These are phyloP conservation scores for Phytophthora fragariae DNA, from an alignment of 352 stramenopile genomes.

Conservation along the genomic window DNA sequence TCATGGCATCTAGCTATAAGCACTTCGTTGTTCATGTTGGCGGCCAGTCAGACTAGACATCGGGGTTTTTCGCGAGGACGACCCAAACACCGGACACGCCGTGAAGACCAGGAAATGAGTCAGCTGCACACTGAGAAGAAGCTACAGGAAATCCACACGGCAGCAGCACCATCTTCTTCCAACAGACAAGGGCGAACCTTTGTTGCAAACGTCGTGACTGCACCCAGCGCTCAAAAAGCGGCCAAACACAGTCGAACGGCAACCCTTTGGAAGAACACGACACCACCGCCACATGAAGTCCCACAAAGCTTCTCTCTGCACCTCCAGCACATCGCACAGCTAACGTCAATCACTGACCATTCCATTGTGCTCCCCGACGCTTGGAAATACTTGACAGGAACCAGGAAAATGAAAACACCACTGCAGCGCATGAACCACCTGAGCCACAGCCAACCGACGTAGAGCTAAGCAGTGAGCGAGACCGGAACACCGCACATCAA, in stretches of 20 bases:
- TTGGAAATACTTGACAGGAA: conserved; percentile 25
- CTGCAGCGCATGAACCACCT: conserved; percentile 4
- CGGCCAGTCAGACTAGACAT: conserved; percentile 35
- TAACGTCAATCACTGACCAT: conserved; percentile 11
- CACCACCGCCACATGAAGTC: conserved; percentile 8
- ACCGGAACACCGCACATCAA: conserved; percentile 21
- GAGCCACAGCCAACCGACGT: conserved; percentile 12
- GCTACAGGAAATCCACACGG: conserved; percentile 13
- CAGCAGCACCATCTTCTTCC: conserved; percentile 18
- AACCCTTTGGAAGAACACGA: conserved; percentile 34
- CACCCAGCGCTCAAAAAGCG: conserved; percentile 29
- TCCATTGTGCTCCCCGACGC: conserved; percentile 34
- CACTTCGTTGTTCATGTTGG: not conserved
- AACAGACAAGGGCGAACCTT: conserved; percentile 73
- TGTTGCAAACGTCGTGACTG: conserved; percentile 68
- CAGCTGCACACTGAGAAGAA: conserved; percentile 23
- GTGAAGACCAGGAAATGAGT: conserved; percentile 15
- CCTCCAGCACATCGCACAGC: conserved; percentile 33
- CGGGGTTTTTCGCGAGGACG: conserved; percentile 27
- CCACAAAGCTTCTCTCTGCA: conserved; percentile 17
- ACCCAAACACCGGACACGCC: conserved; percentile 32
- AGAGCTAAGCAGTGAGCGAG: conserved; percentile 26
- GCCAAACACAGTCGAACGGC: conserved; percentile 38
- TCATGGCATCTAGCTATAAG: too few relatives aligned
- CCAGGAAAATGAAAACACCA: conserved; percentile 8